phyloP scores from a whole-genome alignment of 805 yeast genomes.

The Ogataea trehaloabstinens region DNA sequence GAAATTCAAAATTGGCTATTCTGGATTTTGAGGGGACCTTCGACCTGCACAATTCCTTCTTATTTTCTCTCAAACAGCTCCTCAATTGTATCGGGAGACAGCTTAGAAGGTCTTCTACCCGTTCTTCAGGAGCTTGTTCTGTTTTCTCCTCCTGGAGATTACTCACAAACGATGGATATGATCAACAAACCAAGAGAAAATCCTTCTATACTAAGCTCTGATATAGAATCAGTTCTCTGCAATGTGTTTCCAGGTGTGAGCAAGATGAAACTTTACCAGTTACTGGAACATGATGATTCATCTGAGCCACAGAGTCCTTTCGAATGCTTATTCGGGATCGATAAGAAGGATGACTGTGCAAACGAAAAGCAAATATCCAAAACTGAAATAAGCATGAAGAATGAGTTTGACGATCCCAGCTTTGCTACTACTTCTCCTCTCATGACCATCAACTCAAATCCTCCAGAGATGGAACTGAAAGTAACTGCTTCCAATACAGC shows the following conservation, averaged over 20 bases:
- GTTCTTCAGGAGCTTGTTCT: conserved; percentile 30
- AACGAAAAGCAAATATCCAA: conserved; percentile 4
- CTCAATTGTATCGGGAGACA: conserved; percentile 26
- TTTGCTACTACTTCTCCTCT: conserved; percentile 33
- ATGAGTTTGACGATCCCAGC: conserved; percentile 40
- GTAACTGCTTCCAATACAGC: conserved; percentile 2
- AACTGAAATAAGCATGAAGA: conserved; percentile 4
- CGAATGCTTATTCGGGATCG: conserved; percentile 25
- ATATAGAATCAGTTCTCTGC: conserved; percentile 22
- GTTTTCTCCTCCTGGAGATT: conserved; percentile 21
- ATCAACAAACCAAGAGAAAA: conserved; percentile 18
- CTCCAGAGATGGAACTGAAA: conserved; percentile 16
- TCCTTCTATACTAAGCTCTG: conserved; percentile 18
- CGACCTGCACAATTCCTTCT: conserved; percentile 61
- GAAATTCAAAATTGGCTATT: conserved; percentile 62
- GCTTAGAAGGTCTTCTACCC: conserved; percentile 27
- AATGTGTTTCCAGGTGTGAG: conserved; percentile 27
- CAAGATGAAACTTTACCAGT: conserved; percentile 22
- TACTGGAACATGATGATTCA: conserved; percentile 20
- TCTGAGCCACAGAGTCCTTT: conserved; percentile 17
- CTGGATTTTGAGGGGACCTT: conserved; percentile 61
- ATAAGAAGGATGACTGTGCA: neutral
- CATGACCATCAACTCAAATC: conserved; percentile 20
- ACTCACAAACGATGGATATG: conserved; percentile 4
- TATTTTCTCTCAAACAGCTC: conserved; percentile 39